These are phyloP conservation scores for Tuber indicum DNA, from an alignment of 495 filamentous ascomycete genomes.

Conservation along the genomic window DNA sequence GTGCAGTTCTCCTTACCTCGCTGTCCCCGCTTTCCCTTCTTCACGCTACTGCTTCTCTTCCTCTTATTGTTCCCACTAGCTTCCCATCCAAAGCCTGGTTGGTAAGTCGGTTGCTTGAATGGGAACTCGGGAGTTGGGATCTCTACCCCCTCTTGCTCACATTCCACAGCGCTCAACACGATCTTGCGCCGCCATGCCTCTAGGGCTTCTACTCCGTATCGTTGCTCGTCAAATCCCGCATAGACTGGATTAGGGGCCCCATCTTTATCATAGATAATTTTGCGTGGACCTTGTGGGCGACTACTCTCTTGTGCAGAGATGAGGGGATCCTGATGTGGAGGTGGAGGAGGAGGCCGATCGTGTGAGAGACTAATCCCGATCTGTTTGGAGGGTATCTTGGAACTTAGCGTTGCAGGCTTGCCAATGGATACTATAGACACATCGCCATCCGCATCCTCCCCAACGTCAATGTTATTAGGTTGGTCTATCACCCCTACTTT, in stretches of 20 bases:
- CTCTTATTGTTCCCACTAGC: slow-evolving; percentile 51
- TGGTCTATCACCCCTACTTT: background rate
- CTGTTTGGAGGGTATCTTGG: background rate
- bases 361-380: background rate
- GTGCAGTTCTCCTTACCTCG: slow-evolving; percentile 41
- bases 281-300: slow-evolving; percentile 23
- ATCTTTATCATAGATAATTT: slow-evolving; percentile 29
- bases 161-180: slow-evolving; percentile 69
- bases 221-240: slow-evolving; percentile 10
- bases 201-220: background rate
- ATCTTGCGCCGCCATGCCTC: slow-evolving; percentile 69
- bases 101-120: slow-evolving; percentile 52
- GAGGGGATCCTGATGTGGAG: background rate
- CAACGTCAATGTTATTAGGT: slow-evolving; percentile 2
- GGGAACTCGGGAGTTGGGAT: slow-evolving; percentile 81
- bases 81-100: slow-evolving; percentile 31
- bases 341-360: background rate
- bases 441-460: slow-evolving; percentile 12
- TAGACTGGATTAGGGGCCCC: slow-evolving; percentile 23
- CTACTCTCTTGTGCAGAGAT: slow-evolving; percentile 7
- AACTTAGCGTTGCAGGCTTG: background rate
- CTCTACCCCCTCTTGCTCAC: slow-evolving; percentile 63
- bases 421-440: slow-evolving; percentile 4
- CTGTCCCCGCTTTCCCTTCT: slow-evolving; percentile 38
- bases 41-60: slow-evolving; percentile 46